These are phyloP conservation scores for Citrus mangshanensis DNA, from an alignment of 345 rosid species.

Conservation along the genomic window DNA sequence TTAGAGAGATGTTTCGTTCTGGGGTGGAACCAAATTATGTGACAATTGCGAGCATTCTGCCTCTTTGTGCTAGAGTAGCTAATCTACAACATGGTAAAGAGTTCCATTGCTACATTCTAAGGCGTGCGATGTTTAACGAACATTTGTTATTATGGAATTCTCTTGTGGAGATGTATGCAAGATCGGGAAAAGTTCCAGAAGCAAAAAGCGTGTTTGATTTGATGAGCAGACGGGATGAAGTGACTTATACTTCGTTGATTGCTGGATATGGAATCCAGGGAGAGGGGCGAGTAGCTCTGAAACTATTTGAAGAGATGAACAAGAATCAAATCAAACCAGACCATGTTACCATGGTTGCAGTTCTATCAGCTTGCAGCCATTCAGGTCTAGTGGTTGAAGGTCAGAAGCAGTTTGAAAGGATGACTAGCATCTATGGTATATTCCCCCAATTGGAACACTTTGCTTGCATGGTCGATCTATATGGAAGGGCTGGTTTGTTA, in stretches of 20 bases:
- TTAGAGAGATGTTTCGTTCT: slow-evolving; percentile 60
- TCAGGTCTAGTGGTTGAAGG: slow-evolving; percentile 67
- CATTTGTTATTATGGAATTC: slow-evolving; percentile 59
- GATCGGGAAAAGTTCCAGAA: slow-evolving; percentile 55
- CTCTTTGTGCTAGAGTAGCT: slow-evolving; percentile 76
- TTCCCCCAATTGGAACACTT: slow-evolving; percentile 52
- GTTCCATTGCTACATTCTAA: slow-evolving; percentile 69
- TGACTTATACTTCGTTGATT: slow-evolving; percentile 79
- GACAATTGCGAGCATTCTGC: slow-evolving; percentile 73
- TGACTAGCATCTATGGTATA: slow-evolving; percentile 40
- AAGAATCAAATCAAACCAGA: slow-evolving; percentile 52
- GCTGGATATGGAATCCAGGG: slow-evolving; percentile 75
- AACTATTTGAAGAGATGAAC: slow-evolving; percentile 59
- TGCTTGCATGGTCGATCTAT: slow-evolving; percentile 79
- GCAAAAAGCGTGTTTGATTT: slow-evolving; percentile 54
- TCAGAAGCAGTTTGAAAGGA: slow-evolving; percentile 41
- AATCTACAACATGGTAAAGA: slow-evolving; percentile 85
- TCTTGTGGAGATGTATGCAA: slow-evolving; percentile 78
- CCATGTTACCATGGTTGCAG: slow-evolving; percentile 76
- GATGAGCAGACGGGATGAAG: slow-evolving; percentile 58
- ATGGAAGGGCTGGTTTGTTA: slow-evolving; percentile 70
- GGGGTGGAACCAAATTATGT: slow-evolving; percentile 62
- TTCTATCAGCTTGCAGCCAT: slow-evolving; percentile 87
- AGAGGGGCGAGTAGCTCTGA: slow-evolving; percentile 48
- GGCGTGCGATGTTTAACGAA: slow-evolving; percentile 41